These are phyloP conservation scores for Fusarium fracticaudum DNA, from an alignment of 2,329 filamentous ascomycete genomes.

Conservation along the genomic window DNA sequence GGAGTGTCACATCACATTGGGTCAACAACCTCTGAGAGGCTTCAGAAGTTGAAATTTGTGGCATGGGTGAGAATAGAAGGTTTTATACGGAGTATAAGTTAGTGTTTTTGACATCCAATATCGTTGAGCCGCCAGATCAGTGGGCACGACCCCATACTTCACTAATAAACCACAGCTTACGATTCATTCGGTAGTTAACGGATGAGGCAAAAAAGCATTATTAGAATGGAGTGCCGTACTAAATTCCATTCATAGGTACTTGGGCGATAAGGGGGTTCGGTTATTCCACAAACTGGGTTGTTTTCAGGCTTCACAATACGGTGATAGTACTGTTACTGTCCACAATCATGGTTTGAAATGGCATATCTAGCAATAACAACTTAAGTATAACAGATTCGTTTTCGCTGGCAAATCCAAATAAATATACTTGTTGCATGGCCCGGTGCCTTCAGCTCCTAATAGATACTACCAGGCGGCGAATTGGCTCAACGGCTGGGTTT, in stretches of 20 bases:
- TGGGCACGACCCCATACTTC: not conserved
- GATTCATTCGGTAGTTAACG: not conserved
- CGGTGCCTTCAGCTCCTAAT: not conserved
- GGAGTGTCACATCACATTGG: slow-evolving; percentile 3
- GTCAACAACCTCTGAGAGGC: not conserved
- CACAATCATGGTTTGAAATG: slow-evolving; percentile 1
- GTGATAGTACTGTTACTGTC: not conserved
- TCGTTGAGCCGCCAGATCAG: not conserved
- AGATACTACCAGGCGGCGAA: not conserved
- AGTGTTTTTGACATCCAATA: not conserved
- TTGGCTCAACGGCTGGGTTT: not conserved
- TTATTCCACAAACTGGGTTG: not conserved
- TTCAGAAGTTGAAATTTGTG: not conserved
- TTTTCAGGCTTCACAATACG: not conserved
- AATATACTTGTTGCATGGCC: not conserved
- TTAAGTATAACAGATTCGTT: not conserved
- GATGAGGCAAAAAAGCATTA: not conserved
- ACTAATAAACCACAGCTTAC: not conserved
- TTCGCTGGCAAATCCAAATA: not conserved
- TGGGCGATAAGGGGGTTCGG: not conserved
- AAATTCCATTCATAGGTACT: not conserved
- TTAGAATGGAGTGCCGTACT: not conserved
- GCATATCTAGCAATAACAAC: not conserved
- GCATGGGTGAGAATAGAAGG: not conserved
- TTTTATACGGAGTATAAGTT: not conserved